phyloP scores from a whole-genome alignment of 2,329 filamentous ascomycete genomes.

The Coniochaeta sp. region DNA sequence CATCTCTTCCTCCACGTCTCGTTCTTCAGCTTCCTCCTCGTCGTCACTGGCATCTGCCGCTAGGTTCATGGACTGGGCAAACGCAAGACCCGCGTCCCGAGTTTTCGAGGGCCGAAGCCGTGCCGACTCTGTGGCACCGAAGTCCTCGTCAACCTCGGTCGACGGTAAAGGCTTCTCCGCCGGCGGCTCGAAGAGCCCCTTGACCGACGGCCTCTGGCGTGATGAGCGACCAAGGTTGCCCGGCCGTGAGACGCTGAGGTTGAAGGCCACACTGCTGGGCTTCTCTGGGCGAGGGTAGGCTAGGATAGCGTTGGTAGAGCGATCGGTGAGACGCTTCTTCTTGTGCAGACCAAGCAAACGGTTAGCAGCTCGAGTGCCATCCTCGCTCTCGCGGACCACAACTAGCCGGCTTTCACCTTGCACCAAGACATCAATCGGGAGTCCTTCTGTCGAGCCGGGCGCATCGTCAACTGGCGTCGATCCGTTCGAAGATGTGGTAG shows the following conservation, averaged over 20 bases:
- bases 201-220: conserved; percentile 11
- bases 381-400: conserved; percentile 45
- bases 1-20: conserved; percentile 52
- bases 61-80: conserved; percentile 40
- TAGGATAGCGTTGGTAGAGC: conserved; percentile 42
- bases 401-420: conserved; percentile 49
- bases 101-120: conserved; percentile 8
- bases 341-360: conserved; percentile 29
- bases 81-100: conserved; percentile 31
- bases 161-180: conserved; percentile 12
- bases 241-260: conserved; percentile 39
- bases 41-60: conserved; percentile 45
- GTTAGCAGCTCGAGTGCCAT: conserved; percentile 18
- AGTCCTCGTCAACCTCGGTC: conserved; percentile 18
- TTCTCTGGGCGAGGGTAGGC: conserved; percentile 40
- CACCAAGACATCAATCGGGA: conserved; percentile 46
- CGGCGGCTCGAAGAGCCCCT: conserved; percentile 12
- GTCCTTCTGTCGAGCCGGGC: conserved; percentile 18
- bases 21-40: conserved; percentile 35
- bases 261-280: conserved; percentile 36
- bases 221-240: conserved; percentile 22
- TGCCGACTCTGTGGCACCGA: not conserved
- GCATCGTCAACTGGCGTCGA: conserved; percentile 4
- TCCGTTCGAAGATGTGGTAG: not conserved
- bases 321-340: conserved; percentile 18